Evolutionary conservation across 2,329 filamentous ascomycete species (phyloP).

Genomic region (Sphaceloma murrayae): DNA sequence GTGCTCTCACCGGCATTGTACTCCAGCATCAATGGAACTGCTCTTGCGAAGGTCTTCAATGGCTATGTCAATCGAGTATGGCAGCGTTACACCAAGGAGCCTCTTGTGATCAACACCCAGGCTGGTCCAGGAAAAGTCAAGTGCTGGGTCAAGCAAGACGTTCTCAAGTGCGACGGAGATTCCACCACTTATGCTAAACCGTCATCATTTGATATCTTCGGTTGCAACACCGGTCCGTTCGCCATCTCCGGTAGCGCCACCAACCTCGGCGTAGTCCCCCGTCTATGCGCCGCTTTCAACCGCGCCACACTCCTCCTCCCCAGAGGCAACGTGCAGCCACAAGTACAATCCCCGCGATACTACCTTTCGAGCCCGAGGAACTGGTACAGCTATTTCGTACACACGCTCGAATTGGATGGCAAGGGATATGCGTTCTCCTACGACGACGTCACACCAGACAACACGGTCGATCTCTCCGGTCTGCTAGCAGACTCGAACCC

Average conservation of each 20-base stretch:
- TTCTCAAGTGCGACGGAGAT: constrained; percentile 35
- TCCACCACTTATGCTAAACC: constrained; percentile 47
- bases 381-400: constrained; percentile 52
- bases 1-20: constrained; percentile 35
- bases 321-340: constrained; percentile 42
- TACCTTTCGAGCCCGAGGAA: constrained; percentile 36
- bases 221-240: constrained; percentile 57
- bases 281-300: constrained; percentile 70
- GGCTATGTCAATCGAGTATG: constrained; percentile 45
- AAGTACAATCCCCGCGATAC: constrained; percentile 32
- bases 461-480: too few relatives aligned
- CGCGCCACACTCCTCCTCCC: constrained; percentile 54
- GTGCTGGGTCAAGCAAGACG: constrained; percentile 37
- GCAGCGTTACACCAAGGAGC: constrained; percentile 36
- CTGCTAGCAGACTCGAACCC: too few relatives aligned
- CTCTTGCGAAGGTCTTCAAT: constrained; percentile 44
- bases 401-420: constrained; percentile 49
- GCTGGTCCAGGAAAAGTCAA: constrained; percentile 44
- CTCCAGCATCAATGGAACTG: constrained; percentile 34
- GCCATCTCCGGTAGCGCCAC: constrained; percentile 35
- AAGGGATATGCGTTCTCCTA: constrained; percentile 59
- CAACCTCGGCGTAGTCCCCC: constrained; percentile 54
- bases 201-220: constrained; percentile 54
- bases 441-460: constrained; percentile 61
- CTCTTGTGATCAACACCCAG: constrained; percentile 56